Conservation (phyloP, 2,329 filamentous ascomycete species). For the Truncatella angustata region DNA sequence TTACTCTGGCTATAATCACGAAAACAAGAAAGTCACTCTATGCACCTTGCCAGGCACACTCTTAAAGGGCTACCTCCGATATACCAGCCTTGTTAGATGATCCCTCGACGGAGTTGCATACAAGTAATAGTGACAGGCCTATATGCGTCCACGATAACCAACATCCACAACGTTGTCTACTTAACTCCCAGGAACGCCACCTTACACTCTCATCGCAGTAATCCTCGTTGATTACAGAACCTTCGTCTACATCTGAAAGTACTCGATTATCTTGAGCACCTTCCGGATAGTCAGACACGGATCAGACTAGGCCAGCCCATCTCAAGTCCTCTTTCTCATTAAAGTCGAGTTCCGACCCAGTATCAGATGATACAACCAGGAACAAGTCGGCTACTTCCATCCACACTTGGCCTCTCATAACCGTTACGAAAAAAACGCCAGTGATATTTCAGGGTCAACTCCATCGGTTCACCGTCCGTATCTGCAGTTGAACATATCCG, state of each 20-base stretch:
- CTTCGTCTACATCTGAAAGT: neutral
- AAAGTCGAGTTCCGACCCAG: neutral
- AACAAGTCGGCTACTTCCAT: too few relatives aligned
- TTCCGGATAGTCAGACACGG: too few relatives aligned
- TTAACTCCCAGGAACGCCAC: slow-evolving; percentile 13
- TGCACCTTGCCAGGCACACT: slow-evolving; percentile 5
- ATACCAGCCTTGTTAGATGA: slow-evolving; percentile 9
- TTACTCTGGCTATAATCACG: slow-evolving; percentile 6
- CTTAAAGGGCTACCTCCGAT: neutral
- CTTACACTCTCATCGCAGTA: slow-evolving; percentile 4
- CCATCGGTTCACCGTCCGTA: neutral
- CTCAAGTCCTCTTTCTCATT: neutral
- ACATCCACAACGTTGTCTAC: slow-evolving; percentile 5
- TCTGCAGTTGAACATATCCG: neutral
- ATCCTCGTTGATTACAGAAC: neutral
- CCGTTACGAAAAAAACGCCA: neutral
- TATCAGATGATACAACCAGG: too few relatives aligned
- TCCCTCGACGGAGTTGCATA: slow-evolving; percentile 8
- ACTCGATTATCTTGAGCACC: too few relatives aligned
- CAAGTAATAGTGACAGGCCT: slow-evolving; percentile 8
- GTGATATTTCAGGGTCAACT: neutral
- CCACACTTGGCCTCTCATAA: neutral
- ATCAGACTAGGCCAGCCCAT: too few relatives aligned
- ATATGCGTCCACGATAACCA: slow-evolving; percentile 12
- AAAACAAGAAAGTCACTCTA: slow-evolving; percentile 8